phyloP scores from a whole-genome alignment of 2,329 filamentous ascomycete genomes.

The Aspergillus pseudonomiae region DNA sequence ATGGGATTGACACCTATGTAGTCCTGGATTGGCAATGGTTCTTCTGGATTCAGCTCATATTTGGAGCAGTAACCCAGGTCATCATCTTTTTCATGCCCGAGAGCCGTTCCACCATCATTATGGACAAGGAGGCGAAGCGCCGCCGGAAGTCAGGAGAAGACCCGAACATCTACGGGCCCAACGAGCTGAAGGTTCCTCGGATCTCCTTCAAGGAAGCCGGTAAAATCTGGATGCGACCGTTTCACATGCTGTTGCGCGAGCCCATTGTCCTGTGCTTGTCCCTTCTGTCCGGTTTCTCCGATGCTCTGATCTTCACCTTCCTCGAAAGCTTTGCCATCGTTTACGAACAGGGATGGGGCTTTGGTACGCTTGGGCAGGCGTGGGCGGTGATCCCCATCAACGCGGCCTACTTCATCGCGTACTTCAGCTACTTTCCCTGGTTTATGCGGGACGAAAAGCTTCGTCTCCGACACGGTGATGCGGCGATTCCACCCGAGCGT shows the following conservation, averaged over 20 bases:
- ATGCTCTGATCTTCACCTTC: slow-evolving; percentile 70
- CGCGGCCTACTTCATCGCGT: slow-evolving; percentile 67
- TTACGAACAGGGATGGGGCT: slow-evolving; percentile 61
- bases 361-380: slow-evolving; percentile 59
- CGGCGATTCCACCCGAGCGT: slow-evolving; percentile 62
- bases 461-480: slow-evolving; percentile 47
- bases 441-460: slow-evolving; percentile 47
- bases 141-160: slow-evolving; percentile 53
- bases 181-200: slow-evolving; percentile 50
- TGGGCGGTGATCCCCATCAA: slow-evolving; percentile 68
- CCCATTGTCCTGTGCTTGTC: slow-evolving; percentile 72
- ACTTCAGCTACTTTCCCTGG: slow-evolving; percentile 56
- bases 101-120: slow-evolving; percentile 58
- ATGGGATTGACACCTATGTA: neutral
- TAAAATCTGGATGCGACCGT: slow-evolving; percentile 63
- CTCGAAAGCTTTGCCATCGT: slow-evolving; percentile 61
- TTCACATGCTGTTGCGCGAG: slow-evolving; percentile 71
- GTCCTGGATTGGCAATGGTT: slow-evolving; percentile 56
- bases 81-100: slow-evolving; percentile 58
- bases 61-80: slow-evolving; percentile 56
- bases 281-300: slow-evolving; percentile 70
- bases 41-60: slow-evolving; percentile 64
- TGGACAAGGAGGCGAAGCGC: slow-evolving; percentile 60
- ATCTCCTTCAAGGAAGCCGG: slow-evolving; percentile 45
- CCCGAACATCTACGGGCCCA: slow-evolving; percentile 67